Conservation (phyloP, 768 basidiomycete genomes). For the Mycena maculata region DNA sequence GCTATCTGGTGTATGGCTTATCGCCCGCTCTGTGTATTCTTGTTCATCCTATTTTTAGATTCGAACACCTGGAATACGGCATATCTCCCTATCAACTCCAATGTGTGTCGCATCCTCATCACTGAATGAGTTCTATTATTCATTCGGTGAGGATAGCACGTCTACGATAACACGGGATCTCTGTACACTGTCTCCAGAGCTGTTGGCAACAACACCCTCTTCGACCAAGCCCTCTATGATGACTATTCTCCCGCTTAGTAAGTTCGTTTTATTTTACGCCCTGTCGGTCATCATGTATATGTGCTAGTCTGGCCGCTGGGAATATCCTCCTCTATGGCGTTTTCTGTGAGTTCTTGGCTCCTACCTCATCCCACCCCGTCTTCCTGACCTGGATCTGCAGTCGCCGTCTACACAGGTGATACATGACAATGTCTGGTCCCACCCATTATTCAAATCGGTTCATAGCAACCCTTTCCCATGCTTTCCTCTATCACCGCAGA, state of each 20-base stretch:
- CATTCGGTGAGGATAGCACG: constrained; percentile 26
- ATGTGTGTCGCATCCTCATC: constrained; percentile 24
- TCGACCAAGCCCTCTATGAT: constrained; percentile 49
- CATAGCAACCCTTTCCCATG: constrained; percentile 54
- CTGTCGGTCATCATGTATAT: too few species aligned
- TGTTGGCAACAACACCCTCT: constrained; percentile 45
- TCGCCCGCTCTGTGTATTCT: too few species aligned
- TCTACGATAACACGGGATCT: constrained; percentile 56
- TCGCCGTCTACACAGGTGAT: constrained; percentile 44
- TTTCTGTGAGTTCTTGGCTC: constrained; percentile 23
- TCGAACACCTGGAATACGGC: constrained; percentile 52
- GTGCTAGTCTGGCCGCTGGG: constrained; percentile 27
- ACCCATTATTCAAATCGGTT: too few species aligned
- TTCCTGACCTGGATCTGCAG: constrained; percentile 33
- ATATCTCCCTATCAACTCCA: constrained; percentile 55
- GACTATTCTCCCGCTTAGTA: constrained; percentile 52
- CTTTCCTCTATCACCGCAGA: constrained; percentile 54
- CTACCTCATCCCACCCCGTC: constrained; percentile 46
- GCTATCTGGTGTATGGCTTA: constrained; percentile 30
- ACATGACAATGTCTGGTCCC: too few species aligned
- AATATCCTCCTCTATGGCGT: constrained; percentile 47
- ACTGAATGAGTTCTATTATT: neutral
- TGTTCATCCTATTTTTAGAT: too few species aligned
- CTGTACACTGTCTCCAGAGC: constrained; percentile 54
- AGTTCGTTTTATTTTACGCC: neutral